Conservation (phyloP, 208 protist species). For the Lotmaria passim region DNA sequence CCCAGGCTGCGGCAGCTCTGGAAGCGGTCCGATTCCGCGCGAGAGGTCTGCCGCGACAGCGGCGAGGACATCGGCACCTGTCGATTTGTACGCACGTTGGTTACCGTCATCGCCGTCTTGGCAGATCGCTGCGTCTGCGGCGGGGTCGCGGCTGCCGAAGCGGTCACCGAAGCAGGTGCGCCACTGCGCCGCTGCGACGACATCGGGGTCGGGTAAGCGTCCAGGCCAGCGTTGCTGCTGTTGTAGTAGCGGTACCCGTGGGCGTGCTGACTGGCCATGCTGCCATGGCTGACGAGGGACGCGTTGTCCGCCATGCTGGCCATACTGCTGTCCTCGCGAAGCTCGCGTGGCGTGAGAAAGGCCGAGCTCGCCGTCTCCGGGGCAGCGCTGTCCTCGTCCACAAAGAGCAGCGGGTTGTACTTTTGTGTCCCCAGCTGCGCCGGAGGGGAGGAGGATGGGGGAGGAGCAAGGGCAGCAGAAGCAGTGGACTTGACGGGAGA, state of each 20-base stretch:
- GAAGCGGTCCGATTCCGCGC: conserved; percentile 24
- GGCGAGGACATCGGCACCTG: conserved; percentile 14
- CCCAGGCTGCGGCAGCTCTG: conserved; percentile 25
- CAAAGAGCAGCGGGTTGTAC: conserved; percentile 17
- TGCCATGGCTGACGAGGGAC: conserved; percentile 28
- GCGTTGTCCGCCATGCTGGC: conserved; percentile 13
- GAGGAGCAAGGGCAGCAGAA: not conserved
- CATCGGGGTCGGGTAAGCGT: not conserved
- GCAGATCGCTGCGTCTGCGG: not conserved
- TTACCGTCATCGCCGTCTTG: conserved; percentile 8
- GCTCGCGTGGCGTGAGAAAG: conserved; percentile 28
- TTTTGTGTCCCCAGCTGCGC: no score
- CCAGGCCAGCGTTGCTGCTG: conserved; percentile 9
- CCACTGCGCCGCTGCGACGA: conserved; percentile 1
- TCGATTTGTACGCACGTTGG: conserved; percentile 19
- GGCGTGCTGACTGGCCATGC: conserved; percentile 27
- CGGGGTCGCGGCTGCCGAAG: not conserved
- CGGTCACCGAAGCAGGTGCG: not conserved
- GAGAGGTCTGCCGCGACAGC: conserved; percentile 20
- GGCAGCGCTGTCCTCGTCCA: conserved; percentile 26
- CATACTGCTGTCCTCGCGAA: conserved; percentile 8
- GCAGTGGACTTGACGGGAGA: not conserved
- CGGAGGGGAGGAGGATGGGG: not conserved
- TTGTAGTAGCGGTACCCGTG: conserved; percentile 37
- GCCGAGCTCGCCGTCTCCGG: conserved; percentile 26